Percentiles rank a stretch among this genome's conserved stretches.
Conservation (phyloP, 169 alveolate species). For the Eimeria zaria region DNA sequence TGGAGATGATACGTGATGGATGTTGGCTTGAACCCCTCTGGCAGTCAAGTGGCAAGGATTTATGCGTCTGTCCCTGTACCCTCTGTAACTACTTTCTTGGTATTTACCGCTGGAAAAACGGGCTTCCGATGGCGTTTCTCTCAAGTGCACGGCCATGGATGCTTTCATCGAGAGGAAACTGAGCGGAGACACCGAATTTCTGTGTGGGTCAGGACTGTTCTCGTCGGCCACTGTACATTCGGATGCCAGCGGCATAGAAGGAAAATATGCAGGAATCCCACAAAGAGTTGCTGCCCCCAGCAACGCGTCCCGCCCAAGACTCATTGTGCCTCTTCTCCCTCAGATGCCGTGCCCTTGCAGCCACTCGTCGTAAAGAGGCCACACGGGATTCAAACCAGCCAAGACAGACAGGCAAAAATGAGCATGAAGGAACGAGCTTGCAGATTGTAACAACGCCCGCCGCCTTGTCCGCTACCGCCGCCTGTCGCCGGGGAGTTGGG, state of each 20-base stretch:
- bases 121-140: neutral
- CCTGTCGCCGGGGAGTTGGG: neutral
- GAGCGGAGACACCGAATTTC: slow-evolving; percentile 13
- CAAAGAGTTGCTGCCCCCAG: slow-evolving; percentile 35
- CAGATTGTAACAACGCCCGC: neutral
- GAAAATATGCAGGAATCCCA: slow-evolving; percentile 40
- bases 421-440: neutral
- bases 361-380: neutral
- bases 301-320: slow-evolving; percentile 48
- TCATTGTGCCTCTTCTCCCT: slow-evolving; percentile 18
- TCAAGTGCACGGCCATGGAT: slow-evolving; percentile 44
- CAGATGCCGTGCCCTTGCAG: neutral
- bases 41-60: neutral
- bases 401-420: neutral
- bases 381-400: neutral
- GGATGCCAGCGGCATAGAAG: slow-evolving; percentile 35
- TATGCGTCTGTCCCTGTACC: neutral
- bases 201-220: slow-evolving; percentile 48
- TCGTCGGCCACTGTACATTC: slow-evolving; percentile 78
- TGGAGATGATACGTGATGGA: too few relatives aligned
- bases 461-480: neutral
- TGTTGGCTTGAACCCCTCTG: neutral
- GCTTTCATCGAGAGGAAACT: slow-evolving; percentile 4
- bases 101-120: neutral
- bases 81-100: neutral